A percentile compares a stretch with the other conserved stretches of the same genome.
phyloP scores from a whole-genome alignment of 73 alveolate species.

The Durusdinium trenchii region DNA sequence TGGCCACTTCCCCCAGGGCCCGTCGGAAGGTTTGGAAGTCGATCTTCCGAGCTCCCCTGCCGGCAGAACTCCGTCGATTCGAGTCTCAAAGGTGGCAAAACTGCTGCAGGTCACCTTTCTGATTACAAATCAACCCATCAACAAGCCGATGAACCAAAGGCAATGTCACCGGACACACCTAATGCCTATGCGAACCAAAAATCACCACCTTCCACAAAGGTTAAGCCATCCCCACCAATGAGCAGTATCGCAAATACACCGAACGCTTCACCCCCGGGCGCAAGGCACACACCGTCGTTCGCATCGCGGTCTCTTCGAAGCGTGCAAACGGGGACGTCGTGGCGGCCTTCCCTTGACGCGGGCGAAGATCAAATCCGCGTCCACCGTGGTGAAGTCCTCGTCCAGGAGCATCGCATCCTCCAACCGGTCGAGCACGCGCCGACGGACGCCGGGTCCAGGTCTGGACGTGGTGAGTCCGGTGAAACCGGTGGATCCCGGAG shows the following conservation, averaged over 20 bases:
- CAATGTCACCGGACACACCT: too few relatives aligned
- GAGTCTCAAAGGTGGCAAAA: background rate
- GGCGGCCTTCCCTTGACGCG: constrained; percentile 72
- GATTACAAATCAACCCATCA: background rate
- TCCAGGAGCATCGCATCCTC: constrained; percentile 85
- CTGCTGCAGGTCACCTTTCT: background rate
- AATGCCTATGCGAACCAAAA: too few relatives aligned
- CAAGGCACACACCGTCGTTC: too few relatives aligned
- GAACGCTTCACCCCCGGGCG: too few relatives aligned
- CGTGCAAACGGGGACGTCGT: too few relatives aligned
- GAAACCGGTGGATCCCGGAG: background rate
- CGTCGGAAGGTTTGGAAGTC: constrained; percentile 62
- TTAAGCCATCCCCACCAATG: too few relatives aligned
- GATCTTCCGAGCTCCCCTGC: constrained; percentile 71
- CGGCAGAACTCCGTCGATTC: background rate
- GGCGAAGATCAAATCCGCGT: constrained; percentile 87
- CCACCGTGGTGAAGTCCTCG: constrained; percentile 83
- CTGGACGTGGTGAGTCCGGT: background rate
- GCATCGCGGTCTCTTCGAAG: background rate
- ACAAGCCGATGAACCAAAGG: too few relatives aligned
- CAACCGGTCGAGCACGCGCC: background rate
- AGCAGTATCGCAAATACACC: too few relatives aligned
- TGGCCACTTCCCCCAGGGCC: constrained; percentile 92
- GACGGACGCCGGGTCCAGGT: background rate
- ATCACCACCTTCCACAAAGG: too few relatives aligned